phyloP scores from a whole-genome alignment of 441 rosid genomes.

The Adansonia grandidieri region DNA sequence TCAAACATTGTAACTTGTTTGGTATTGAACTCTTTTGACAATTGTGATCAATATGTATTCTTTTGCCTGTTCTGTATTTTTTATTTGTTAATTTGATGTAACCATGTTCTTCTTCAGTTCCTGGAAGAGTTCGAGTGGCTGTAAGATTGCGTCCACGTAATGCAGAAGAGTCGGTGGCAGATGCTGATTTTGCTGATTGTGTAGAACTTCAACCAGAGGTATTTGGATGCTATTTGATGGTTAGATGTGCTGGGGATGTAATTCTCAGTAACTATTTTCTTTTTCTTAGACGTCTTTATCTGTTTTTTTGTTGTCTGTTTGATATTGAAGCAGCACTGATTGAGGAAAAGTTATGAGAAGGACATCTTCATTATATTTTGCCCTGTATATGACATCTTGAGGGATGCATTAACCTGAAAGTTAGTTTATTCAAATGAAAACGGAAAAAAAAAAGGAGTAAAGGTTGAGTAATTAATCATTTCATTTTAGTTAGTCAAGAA shows the following conservation, averaged over 20 bases:
- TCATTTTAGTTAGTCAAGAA: not conserved
- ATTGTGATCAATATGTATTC: conserved; percentile 13
- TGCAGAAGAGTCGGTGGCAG: conserved; percentile 84
- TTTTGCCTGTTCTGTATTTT: conserved; percentile 8
- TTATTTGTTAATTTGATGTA: conserved; percentile 21
- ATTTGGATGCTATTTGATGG: conserved; percentile 17
- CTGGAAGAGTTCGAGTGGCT: conserved; percentile 95
- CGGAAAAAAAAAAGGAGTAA: not conserved
- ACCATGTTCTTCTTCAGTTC: conserved; percentile 52
- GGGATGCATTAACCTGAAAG: not conserved
- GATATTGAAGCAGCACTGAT: not conserved
- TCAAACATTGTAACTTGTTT: not conserved
- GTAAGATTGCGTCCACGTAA: conserved; percentile 89
- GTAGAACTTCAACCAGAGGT: conserved; percentile 99
- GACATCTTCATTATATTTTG: conserved; percentile 6
- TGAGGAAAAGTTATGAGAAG: not conserved
- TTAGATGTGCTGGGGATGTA: not conserved
- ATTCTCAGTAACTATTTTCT: not conserved
- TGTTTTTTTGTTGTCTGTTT: not conserved
- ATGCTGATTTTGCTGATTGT: conserved; percentile 96
- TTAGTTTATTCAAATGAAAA: conserved; percentile 9
- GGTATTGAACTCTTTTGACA: conserved; percentile 8
- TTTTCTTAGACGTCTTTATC: not conserved
- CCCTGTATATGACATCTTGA: not conserved
- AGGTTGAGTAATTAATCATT: not conserved